Conservation (phyloP, 2,329 filamentous ascomycete species). For the Hymenoscyphus fructigenus region DNA sequence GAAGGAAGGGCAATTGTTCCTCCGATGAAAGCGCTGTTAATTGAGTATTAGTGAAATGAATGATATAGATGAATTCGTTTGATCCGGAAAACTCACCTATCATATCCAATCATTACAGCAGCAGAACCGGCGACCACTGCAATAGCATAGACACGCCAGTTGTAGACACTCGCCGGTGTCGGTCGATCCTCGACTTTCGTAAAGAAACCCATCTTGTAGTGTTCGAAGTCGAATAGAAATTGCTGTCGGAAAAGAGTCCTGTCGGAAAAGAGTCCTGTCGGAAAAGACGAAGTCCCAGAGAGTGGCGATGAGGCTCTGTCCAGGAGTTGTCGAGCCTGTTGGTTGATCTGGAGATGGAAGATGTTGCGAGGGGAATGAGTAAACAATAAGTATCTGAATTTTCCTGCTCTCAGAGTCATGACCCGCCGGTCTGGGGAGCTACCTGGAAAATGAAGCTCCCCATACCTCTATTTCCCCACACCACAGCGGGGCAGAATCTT, state of each 20-base stretch:
- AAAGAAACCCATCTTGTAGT: constrained; percentile 42
- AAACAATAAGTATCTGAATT: constrained; percentile 5
- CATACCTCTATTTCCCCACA: not conserved
- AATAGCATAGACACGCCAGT: constrained; percentile 58
- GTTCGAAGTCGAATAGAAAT: not conserved
- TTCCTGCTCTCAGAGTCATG: not conserved
- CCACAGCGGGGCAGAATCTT: not conserved
- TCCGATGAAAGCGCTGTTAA: constrained; percentile 74
- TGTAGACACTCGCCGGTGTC: constrained; percentile 58
- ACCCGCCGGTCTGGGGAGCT: not conserved
- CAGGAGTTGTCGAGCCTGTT: not conserved
- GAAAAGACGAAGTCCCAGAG: not conserved
- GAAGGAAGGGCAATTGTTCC: constrained; percentile 70
- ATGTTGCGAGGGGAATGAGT: not conserved
- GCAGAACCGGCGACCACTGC: constrained; percentile 56
- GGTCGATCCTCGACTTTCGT: constrained; percentile 55
- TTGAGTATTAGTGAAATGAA: not conserved
- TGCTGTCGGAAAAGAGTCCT: no score
- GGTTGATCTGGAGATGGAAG: constrained; percentile 4
- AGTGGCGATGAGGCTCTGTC: not conserved
- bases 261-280: no score
- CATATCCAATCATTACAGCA: constrained; percentile 56
- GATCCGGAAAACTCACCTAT: constrained; percentile 8
- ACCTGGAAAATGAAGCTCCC: constrained; percentile 1
- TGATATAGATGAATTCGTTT: not conserved